Evolutionary conservation across 2,329 filamentous ascomycete genomes (phyloP), one percentile per base, ranked within the genome.

Genomic region (Salinomyces thailandicus): DNA sequence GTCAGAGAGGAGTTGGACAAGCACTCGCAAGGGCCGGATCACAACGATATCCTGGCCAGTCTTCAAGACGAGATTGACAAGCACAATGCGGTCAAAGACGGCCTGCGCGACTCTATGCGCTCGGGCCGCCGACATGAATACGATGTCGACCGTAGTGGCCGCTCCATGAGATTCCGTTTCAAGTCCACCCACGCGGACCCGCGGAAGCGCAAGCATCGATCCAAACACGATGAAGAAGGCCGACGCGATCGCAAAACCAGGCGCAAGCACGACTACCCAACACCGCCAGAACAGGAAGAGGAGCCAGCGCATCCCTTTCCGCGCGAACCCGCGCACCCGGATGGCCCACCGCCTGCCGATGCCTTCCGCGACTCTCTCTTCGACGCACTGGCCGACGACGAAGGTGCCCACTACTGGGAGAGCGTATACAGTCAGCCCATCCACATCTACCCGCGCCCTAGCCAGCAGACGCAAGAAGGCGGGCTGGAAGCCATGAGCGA

Each of bases 381-480:
- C 63, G 91, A 98, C 59, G 91, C 91, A 19, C 80, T 98, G 61
- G 89, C 86, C 24, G 91, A 98, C 60, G 89, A 96, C 55, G 91
- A 98, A 62, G 91, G 89, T 31, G 91, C 91, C 2, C 26, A 75
- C 5, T 98, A 91, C 64, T 98, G 91, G 91, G 81, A 95, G 59
- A 76, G 77, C 12, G 84, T 98, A n/a, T 98, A 96, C 61, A 87
- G 86, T 1, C 89, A 96, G 58, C 89, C 91, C 0, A 81, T 96
- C 33, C 86, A 95, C 60, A 74, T 77, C 5, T 95, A 93, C 56
- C 57, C 75, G 3, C 93, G 93, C 53, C 61, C 74, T 0, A 67
- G 69, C 0, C 67, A 54, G 72, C 72, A 44, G 60, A 77, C 52
- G 35, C 63, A 46, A 34, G 62, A 49, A 26, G 74, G 73, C 12